A percentile compares a stretch with the other conserved stretches of the same genome.
Conservation (phyloP, 2,329 filamentous ascomycete genomes). For the Colletotrichum sansevieriae region DNA sequence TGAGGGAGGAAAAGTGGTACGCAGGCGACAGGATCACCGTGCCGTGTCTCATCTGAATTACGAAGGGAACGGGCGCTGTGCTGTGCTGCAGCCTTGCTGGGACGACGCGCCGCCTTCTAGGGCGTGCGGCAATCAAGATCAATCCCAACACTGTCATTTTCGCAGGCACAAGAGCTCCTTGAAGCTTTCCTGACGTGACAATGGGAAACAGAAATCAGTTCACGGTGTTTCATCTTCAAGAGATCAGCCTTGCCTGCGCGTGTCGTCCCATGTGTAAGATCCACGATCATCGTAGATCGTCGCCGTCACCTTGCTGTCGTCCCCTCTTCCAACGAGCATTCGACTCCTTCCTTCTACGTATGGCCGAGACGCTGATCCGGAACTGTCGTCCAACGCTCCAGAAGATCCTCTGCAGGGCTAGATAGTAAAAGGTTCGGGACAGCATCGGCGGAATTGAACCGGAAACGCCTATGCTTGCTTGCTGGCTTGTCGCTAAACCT, state of each 20-base stretch:
- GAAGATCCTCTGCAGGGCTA: conserved; percentile 1
- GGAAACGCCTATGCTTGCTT: neutral
- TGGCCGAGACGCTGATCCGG: conserved; percentile 32
- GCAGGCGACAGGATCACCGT: neutral
- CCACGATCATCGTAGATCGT: conserved; percentile 34
- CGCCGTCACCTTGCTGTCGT: conserved; percentile 24
- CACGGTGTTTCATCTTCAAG: conserved; percentile 20
- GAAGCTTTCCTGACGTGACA: conserved; percentile 10
- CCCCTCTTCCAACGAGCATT: conserved; percentile 26
- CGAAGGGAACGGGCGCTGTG: conserved; percentile 12
- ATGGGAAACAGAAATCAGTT: conserved; percentile 12
- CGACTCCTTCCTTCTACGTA: conserved; percentile 15
- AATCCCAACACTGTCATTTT: conserved; percentile 9
- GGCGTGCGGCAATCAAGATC: conserved; percentile 15
- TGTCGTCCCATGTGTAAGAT: conserved; percentile 31
- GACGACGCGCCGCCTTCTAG: conserved; percentile 28
- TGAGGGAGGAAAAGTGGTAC: neutral
- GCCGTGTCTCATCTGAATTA: conserved; percentile 33
- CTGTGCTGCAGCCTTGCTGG: conserved; percentile 9
- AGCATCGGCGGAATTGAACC: conserved; percentile 4
- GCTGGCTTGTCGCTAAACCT: neutral
- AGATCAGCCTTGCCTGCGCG: conserved; percentile 13
- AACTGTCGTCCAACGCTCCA: conserved; percentile 29
- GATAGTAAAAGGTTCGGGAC: neutral
- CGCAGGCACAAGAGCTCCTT: conserved; percentile 7